phyloP scores from a whole-genome alignment of 345 rosid species.

The Anastatica hierochuntica region DNA sequence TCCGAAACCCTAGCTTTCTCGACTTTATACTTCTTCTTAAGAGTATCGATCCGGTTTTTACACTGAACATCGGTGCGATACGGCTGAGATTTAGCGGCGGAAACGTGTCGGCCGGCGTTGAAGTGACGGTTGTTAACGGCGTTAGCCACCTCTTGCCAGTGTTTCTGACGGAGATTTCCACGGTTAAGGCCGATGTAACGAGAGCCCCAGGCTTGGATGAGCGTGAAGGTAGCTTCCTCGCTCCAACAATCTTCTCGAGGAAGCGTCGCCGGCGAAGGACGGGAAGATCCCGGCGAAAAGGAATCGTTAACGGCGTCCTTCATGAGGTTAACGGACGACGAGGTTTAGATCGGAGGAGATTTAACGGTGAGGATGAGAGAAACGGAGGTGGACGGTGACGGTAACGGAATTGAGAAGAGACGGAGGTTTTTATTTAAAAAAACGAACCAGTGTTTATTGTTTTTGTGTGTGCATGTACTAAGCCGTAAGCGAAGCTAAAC shows the following conservation, averaged over 20 bases:
- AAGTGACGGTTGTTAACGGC: conserved; percentile 89
- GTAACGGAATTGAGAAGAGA: background rate
- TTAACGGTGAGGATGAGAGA: conserved; percentile 16
- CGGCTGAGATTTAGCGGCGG: conserved; percentile 57
- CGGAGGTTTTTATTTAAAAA: conserved; percentile 4
- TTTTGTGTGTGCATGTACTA: conserved; percentile 12
- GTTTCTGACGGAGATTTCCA: conserved; percentile 94
- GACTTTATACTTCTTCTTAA: conserved; percentile 90
- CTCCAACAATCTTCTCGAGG: conserved; percentile 98
- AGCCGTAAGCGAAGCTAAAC: conserved; percentile 1
- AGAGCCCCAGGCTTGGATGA: conserved; percentile 87
- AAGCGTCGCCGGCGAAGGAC: conserved; percentile 39
- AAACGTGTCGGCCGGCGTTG: conserved; percentile 26
- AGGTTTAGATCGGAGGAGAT: conserved; percentile 8
- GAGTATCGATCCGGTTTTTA: conserved; percentile 94
- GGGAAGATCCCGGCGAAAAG: conserved; percentile 30
- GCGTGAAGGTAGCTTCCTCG: conserved; percentile 93
- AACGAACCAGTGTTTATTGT: background rate
- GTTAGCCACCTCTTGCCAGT: conserved; percentile 97
- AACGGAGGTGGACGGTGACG: conserved; percentile 14
- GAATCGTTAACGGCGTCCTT: conserved; percentile 33
- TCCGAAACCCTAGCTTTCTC: conserved; percentile 73
- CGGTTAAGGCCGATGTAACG: conserved; percentile 84
- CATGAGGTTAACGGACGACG: conserved; percentile 11
- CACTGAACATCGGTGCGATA: conserved; percentile 96